Base-by-base conservation (phyloP, 345 rosid species). In the Brassica rapa region DNA sequence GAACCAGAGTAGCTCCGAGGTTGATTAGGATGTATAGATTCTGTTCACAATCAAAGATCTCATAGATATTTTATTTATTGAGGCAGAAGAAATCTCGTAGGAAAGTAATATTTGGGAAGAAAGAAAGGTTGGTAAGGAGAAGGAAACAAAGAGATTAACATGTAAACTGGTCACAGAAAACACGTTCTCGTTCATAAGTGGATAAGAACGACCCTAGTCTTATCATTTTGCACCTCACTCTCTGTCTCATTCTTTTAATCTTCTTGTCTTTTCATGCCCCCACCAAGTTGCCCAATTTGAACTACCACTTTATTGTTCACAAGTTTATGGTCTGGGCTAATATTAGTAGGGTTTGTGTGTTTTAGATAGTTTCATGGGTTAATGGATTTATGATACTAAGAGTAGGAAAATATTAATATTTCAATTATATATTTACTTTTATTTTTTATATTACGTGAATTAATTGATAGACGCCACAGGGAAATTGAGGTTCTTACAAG, bases 261-360 rank as follows among this genome's bases (percentile, higher is more conserved):
- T 37, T 27, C 64, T 4, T 71, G 77, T 78, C 67, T 3, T 65
- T 65, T 66, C 68, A 66, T 66, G 73, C 29, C 73, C 77, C 73
- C 68, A 72, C 82, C 82, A 66, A 72, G 62, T 72, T 78, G 77
- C 35, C 62, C 77, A 59, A 78, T 19, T 72, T 66, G 68, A 72
- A 59, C 73, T 43, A 78, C 62, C 68, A 41, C 55, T 72, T 30
- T 63, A 41, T 30, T 8, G 24, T 56, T 71, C 72, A 65, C 66
- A 43, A 21, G 77, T 57, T 37, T 41, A 27, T 63, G 65, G 71
- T 70, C 14, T 56, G 76, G 76, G 23, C 66, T 62, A 11, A 23
- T 49, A 70, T 35, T 77, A 24, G 70, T 49, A 46, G 15, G 5
- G 59, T 53, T 68, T 35, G 59, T 16, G 59, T 53, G 46, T 53